These are phyloP conservation scores for Coffea humblotiana DNA, from an alignment of 305 asterid genomes.

Conservation along the genomic window DNA sequence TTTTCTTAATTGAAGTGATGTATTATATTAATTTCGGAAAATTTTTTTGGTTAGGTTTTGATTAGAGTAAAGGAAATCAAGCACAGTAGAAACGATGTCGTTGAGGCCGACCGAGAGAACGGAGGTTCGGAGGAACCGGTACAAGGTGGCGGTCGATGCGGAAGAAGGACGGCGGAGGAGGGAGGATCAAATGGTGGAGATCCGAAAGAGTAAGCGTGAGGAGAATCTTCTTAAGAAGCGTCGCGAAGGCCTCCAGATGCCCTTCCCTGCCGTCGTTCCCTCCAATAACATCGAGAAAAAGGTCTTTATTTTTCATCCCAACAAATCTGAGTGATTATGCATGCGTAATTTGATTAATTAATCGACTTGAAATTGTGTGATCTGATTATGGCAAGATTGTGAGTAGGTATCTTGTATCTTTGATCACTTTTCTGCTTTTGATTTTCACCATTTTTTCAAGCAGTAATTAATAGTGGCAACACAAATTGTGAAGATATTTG, in stretches of 20 bases:
- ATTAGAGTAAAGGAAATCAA: conserved; percentile 7
- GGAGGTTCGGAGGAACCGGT: conserved; percentile 86
- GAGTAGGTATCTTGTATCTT: neutral
- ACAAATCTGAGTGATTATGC: neutral
- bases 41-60: neutral
- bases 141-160: conserved; percentile 94
- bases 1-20: neutral
- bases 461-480: neutral
- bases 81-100: conserved; percentile 54
- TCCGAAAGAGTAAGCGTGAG: conserved; percentile 90
- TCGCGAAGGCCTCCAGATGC: conserved; percentile 73
- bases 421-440: neutral
- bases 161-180: conserved; percentile 97
- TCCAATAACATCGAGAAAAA: conserved; percentile 59
- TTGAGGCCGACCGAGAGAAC: conserved; percentile 82
- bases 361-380: conserved; percentile 10
- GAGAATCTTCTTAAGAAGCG: conserved; percentile 93
- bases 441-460: neutral
- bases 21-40: neutral
- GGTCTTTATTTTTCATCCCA: conserved; percentile 26
- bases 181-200: conserved; percentile 97
- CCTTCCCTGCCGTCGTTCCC: conserved; percentile 46
- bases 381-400: neutral
- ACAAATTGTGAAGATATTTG: neutral
- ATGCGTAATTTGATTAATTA: conserved; percentile 11